Conservation (phyloP, 768 basidiomycete species). For the Boletales sp. region DNA sequence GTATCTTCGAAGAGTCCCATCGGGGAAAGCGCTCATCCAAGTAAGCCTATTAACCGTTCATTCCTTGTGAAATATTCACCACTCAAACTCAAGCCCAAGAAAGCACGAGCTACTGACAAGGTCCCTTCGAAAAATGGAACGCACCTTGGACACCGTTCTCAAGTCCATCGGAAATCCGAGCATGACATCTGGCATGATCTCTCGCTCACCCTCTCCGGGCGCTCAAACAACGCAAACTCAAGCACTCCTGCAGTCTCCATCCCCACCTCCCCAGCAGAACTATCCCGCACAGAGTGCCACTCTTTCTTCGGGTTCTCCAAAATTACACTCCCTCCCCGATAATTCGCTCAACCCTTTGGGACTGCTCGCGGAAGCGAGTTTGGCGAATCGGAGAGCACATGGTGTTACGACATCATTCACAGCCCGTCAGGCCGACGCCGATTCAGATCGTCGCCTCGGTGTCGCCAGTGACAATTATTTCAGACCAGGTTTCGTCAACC, state of each 20-base stretch:
- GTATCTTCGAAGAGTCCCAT: slow-evolving; percentile 96
- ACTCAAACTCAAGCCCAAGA: slow-evolving; percentile 42
- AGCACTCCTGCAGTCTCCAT: slow-evolving; percentile 51
- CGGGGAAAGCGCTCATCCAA: slow-evolving; percentile 87
- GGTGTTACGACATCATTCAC: slow-evolving; percentile 40
- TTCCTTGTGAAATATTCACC: slow-evolving; percentile 24
- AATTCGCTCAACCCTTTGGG: slow-evolving; percentile 91
- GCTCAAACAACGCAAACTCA: slow-evolving; percentile 49
- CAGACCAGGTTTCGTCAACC: slow-evolving; percentile 65
- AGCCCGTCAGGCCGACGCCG: slow-evolving; percentile 35
- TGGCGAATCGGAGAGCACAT: slow-evolving; percentile 67
- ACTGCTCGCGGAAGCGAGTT: slow-evolving; percentile 84
- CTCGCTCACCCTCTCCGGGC: slow-evolving; percentile 72
- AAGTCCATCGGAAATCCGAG: slow-evolving; percentile 84
- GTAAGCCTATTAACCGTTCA: slow-evolving; percentile 37
- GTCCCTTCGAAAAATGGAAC: slow-evolving; percentile 87
- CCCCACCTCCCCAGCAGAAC: slow-evolving; percentile 44
- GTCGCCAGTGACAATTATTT: slow-evolving; percentile 89
- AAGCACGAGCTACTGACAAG: slow-evolving; percentile 81
- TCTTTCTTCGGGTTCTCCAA: slow-evolving; percentile 58
- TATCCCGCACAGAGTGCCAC: slow-evolving; percentile 21
- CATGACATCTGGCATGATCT: slow-evolving; percentile 76
- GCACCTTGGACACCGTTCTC: slow-evolving; percentile 87
- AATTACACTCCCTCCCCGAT: slow-evolving; percentile 88
- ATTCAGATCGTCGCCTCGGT: slow-evolving; percentile 55